Conservation (phyloP, 805 yeast species). For the Saccharomyces kudriavzevii region DNA sequence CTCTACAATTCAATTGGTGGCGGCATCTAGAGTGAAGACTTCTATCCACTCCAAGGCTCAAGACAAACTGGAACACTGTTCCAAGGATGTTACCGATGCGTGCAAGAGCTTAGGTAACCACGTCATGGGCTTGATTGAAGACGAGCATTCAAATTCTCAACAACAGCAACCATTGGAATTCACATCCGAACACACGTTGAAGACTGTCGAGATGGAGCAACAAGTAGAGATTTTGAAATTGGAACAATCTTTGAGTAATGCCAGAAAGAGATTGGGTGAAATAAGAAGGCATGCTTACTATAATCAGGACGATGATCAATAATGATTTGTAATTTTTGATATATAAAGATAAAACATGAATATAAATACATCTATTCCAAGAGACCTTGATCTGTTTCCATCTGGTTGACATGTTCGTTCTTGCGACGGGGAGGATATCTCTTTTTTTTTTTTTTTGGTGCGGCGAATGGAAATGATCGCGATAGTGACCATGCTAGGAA, state of each 20-base stretch:
- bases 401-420: background rate
- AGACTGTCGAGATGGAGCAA: constrained; percentile 84
- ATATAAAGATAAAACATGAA: background rate
- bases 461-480: background rate
- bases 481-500: background rate
- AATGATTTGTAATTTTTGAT: constrained; percentile 30
- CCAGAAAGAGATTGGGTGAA: constrained; percentile 77
- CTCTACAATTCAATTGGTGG: constrained; percentile 84
- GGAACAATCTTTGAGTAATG: constrained; percentile 61
- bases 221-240: constrained; percentile 82
- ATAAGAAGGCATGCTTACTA: constrained; percentile 69
- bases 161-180: constrained; percentile 46
- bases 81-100: constrained; percentile 63
- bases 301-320: constrained; percentile 38
- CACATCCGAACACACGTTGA: constrained; percentile 69
- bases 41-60: constrained; percentile 69
- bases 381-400: background rate
- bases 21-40: constrained; percentile 84
- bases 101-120: constrained; percentile 64
- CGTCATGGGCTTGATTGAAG: constrained; percentile 50
- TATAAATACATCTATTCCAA: background rate
- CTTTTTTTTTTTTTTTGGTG: background rate
- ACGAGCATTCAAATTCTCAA: constrained; percentile 25
- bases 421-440: background rate
- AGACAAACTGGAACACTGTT: constrained; percentile 59